Percentiles rank a stretch among this genome's conserved stretches.
These are phyloP conservation scores for Platanus orientalis DNA, from an alignment of 164 flowering plant genomes.

Conservation along the genomic window DNA sequence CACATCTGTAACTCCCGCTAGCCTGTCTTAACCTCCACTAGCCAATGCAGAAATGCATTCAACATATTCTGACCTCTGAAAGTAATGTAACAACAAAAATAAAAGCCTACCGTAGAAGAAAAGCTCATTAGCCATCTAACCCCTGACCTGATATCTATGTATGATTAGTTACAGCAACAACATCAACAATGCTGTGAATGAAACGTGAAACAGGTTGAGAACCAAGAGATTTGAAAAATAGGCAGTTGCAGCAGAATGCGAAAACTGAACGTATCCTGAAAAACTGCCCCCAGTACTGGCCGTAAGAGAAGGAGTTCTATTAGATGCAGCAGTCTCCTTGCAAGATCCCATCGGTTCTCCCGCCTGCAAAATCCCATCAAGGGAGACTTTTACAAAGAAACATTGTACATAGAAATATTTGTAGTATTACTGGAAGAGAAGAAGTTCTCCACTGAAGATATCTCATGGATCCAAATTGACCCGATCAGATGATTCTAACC, in stretches of 20 bases:
- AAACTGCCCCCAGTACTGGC: conserved; percentile 41
- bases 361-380: conserved; percentile 47
- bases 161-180: conserved; percentile 16
- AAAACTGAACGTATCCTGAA: conserved; percentile 76
- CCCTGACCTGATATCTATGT: background rate
- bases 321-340: conserved; percentile 43
- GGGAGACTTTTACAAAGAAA: background rate
- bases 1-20: conserved; percentile 15
- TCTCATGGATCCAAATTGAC: background rate
- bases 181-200: conserved; percentile 4
- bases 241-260: conserved; percentile 44
- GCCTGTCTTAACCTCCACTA: conserved; percentile 16
- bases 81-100: conserved; percentile 7
- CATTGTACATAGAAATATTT: background rate
- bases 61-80: conserved; percentile 15
- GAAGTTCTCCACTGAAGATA: background rate
- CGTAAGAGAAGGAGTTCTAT: conserved; percentile 25
- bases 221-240: conserved; percentile 20
- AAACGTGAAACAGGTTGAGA: conserved; percentile 22
- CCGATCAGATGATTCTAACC: background rate
- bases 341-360: conserved; percentile 76
- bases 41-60: conserved; percentile 10
- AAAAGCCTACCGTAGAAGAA: conserved; percentile 14
- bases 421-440: background rate
- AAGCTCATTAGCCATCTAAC: background rate